Evolutionary conservation across 2,329 filamentous ascomycete genomes (phyloP).

Genomic region (Sporothrix protearum): DNA sequence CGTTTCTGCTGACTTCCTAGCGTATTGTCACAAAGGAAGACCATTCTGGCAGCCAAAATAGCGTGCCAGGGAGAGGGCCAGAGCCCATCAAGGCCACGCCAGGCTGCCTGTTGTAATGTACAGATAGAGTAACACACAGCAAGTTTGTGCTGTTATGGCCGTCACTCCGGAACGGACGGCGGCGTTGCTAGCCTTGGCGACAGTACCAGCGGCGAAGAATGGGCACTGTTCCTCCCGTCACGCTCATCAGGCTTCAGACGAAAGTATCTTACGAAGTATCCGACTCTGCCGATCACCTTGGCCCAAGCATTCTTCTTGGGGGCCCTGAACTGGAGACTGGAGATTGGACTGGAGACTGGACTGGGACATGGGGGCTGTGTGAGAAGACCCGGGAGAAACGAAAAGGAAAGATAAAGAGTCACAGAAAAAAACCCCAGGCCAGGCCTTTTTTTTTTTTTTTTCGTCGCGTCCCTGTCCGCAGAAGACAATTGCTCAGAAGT

Average conservation of each 20-base stretch:
- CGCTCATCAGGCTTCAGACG: not conserved
- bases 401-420: not conserved
- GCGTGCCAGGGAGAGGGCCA: not conserved
- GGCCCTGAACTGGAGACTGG: not conserved
- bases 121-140: no score
- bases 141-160: not conserved
- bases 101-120: not conserved
- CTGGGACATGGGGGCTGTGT: not conserved
- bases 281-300: slow-evolving; percentile 1
- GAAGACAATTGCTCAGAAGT: not conserved
- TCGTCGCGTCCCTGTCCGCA: not conserved
- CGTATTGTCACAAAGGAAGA: not conserved
- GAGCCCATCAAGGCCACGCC: not conserved
- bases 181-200: slow-evolving; percentile 3
- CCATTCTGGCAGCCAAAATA: not conserved
- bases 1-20: not conserved
- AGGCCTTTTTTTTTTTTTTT: not conserved
- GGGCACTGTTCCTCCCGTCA: not conserved
- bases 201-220: slow-evolving; percentile 1
- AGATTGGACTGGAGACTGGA: not conserved
- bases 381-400: not conserved
- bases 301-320: slow-evolving; percentile 7
- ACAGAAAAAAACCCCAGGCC: not conserved
- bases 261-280: not conserved
- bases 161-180: slow-evolving; percentile 7